A percentile compares a stretch with the other conserved stretches of the same genome.
Conservation (phyloP, 1,284 basidiomycete species). For the Afroboletus lepidellus region DNA sequence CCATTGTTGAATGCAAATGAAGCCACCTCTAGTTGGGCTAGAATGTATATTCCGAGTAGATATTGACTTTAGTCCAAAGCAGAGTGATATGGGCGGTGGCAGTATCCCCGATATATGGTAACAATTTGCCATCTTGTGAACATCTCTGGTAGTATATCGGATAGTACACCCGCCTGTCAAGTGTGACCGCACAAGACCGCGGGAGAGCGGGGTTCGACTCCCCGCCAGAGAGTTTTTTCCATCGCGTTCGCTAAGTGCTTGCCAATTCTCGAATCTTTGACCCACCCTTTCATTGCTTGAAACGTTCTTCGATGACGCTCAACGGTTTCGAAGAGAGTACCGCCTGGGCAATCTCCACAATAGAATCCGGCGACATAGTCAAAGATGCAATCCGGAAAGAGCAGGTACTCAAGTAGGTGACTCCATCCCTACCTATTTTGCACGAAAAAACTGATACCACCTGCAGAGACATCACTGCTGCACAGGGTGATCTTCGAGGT, state of each 20-base stretch:
- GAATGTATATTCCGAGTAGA: constrained; percentile 43
- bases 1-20: constrained; percentile 67
- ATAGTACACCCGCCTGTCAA: constrained; percentile 46
- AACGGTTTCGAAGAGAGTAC: constrained; percentile 53
- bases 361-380: constrained; percentile 58
- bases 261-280: no score
- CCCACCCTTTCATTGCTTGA: no score
- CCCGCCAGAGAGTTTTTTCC: constrained; percentile 40
- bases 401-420: constrained; percentile 52
- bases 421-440: neutral
- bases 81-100: neutral
- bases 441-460: neutral
- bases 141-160: constrained; percentile 47
- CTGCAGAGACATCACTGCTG: constrained; percentile 65
- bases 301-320: constrained; percentile 43
- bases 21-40: constrained; percentile 65
- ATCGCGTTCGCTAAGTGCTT: no score
- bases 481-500: constrained; percentile 75
- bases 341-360: constrained; percentile 57
- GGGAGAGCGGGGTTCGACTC: constrained; percentile 45
- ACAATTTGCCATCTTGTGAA: rapidly evolving
- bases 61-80: constrained; percentile 1
- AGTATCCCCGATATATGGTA: neutral
- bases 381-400: constrained; percentile 75
- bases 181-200: constrained; percentile 17